Conservation (phyloP, 1,139 yeast species). For the Pichia sp. region DNA sequence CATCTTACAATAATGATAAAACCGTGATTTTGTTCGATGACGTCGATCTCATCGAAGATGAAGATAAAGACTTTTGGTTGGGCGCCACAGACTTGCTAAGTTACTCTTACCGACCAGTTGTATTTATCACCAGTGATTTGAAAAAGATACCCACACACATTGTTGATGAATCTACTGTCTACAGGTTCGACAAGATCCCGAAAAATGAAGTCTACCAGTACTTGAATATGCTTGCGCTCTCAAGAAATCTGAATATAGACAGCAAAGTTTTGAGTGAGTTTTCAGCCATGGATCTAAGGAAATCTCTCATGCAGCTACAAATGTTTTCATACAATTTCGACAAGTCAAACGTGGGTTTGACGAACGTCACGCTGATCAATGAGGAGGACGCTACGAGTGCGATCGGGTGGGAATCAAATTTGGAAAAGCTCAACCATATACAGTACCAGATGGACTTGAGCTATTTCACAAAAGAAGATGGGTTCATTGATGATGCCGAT, state of each 20-base stretch:
- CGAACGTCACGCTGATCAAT: slow-evolving; percentile 11
- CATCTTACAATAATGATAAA: slow-evolving; percentile 11
- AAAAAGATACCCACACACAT: slow-evolving; percentile 52
- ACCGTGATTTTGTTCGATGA: slow-evolving; percentile 73
- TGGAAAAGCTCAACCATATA: not conserved
- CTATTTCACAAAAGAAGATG: not conserved
- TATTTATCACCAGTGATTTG: slow-evolving; percentile 65
- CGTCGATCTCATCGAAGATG: slow-evolving; percentile 70
- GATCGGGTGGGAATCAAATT: not conserved
- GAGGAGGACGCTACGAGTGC: not conserved
- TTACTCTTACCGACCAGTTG: slow-evolving; percentile 72
- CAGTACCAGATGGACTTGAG: slow-evolving; percentile 3
- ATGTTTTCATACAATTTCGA: slow-evolving; percentile 24
- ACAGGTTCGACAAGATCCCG: slow-evolving; percentile 18
- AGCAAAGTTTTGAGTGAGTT: slow-evolving; percentile 18
- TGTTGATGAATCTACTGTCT: slow-evolving; percentile 36
- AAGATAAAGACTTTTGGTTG: slow-evolving; percentile 74
- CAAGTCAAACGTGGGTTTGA: slow-evolving; percentile 18
- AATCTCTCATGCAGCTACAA: slow-evolving; percentile 29
- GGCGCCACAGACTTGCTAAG: slow-evolving; percentile 61
- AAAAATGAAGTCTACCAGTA: slow-evolving; percentile 18
- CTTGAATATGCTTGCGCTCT: slow-evolving; percentile 26
- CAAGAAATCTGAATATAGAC: slow-evolving; percentile 25
- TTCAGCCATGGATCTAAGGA: slow-evolving; percentile 23
- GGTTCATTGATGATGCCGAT: not conserved